Evolutionary conservation across 306 rosid genomes (phyloP), one percentile per base, ranked within the genome.

Genomic region (peach (Prunus persica)): DNA sequence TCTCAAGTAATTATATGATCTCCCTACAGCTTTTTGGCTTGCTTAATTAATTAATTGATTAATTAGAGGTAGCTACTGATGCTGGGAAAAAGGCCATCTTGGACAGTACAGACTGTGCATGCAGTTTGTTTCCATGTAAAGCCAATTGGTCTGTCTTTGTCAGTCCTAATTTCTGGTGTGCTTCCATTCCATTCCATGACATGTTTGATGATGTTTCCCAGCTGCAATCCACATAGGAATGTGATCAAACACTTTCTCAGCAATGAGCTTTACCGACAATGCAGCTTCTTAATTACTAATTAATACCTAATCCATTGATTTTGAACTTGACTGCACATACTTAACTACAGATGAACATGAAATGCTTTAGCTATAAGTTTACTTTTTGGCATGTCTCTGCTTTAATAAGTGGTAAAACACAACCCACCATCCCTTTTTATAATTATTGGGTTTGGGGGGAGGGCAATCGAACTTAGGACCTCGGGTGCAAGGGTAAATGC

Each of bases 141-240:
- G 65, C 67, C 84, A 63, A 75, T 57, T 32, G 28, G 50, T 71
- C 51, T 18, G 65, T 30, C 62, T 24, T 30, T 72, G 88, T 70
- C 64, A 64, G 74, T 69, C 76, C 71, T 38, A 77, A 28, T 24
- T 61, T 77, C 84, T 72, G 69, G 77, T 82, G 55, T 73, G 77
- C 38, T 82, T 82, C 91, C 81, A 76, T 82, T 82, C 91, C 81
- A 78, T 78, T 58, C 51, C 46, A 20, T 54, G 75, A 34, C 64
- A 71, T 58, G 50, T 52, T 75, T 47, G 24, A 15, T 54, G 28
- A 30, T 64, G 34, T 50, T 70, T 18, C 81, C 57, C 43, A 13
- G 65, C 65, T 84, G 89, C 83, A 85, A 49, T 74, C 84, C 88
- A 85, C 79, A 34, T 68, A 30, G 18, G 27, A 70, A 69, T 45